Evolutionary conservation across 192 early-diverging fungal genomes (phyloP), one percentile per base, ranked within the genome.

Genomic region (Powellomyces hirtus): DNA sequence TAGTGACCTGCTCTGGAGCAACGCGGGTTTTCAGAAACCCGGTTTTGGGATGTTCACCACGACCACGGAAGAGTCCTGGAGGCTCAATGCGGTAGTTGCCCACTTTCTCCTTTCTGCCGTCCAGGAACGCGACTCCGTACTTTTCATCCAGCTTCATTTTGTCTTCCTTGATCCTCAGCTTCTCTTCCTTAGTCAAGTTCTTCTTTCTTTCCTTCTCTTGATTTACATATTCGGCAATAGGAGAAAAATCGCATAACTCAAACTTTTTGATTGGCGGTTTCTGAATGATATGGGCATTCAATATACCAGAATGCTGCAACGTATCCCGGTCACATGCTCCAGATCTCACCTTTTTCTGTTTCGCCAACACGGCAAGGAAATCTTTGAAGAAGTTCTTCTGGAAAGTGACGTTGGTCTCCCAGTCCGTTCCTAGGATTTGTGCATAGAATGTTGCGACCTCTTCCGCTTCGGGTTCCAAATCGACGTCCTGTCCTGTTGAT

Each of bases 61-160:
- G 90, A n/a, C 97, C 97, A 71, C 94, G 89, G 82, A 98, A 98
- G 59, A 98, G 77, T 40, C 87, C 88, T 27, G 97, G 97, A 38
- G 97, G 97, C 81, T 98, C 97, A 75, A 97, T 96, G 24, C 94
- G 76, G 77, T 90, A 98, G 81, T 97, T 98, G 22, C 97, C 97
- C 37, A 98, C 90, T 73, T 98, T 97, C 77, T 98, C 95, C 70
- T 92, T 95, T 26, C 93, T 84, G 1, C 93, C 93, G 71, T 98
- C 91, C 11, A 98, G 70, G 22, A 79, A 34, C 61, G 91, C 92
- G 70, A 70, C 82, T 13, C 88, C 84, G 71, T 87, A 98, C n/a
- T 75, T 80, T 26, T 89, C 89, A 44, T 98, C 94, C 7, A 92
- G 36, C 44, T 64, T 71, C 34, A 53, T 16, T 61, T 90, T 90